Base-by-base conservation (phyloP, 805 yeast species). In the Wickerhamomyces subpelliculosus region DNA sequence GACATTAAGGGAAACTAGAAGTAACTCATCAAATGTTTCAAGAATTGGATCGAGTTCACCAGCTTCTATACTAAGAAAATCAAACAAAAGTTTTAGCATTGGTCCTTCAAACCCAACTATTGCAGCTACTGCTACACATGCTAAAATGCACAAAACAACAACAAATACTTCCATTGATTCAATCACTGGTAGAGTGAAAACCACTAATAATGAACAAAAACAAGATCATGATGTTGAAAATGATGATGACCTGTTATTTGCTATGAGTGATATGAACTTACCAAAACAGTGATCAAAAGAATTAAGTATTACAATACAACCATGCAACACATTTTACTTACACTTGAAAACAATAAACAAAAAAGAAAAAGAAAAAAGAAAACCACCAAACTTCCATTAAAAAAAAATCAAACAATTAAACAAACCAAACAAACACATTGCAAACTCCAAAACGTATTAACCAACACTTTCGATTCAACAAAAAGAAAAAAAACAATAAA, bases 251-350 rank as follows among this genome's bases (percentile, higher is more conserved):
- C 60, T 81, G 40, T 59, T 80, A 34, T 79, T 80, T 55, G 73
- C 84, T 18, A 80, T 79, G 87, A 80, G 86, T 53, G 87, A 80
- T 50, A 80, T 80, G 85, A 75, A 73, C 50, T 52, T 72, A 22
- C 45, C 55, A n/a, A 51, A 49, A 26, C 44, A 18, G 11, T 4
- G 6, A 18, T 29, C 27, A 21, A 17, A 28, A 5, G 18, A n/a
- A 21, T 18, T 22, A 12, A 11, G 19, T 13, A 35, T 18, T 27
- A 16, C n/a, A n/a, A n/a, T n/a, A n/a, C n/a, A n/a, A n/a, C n/a
- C n/a, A n/a, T n/a, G n/a, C n/a, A n/a, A n/a, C n/a, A n/a, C 27
- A 9, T 25, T 25, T 11, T 25, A 25, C n/a, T 13, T 25, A 13
- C n/a, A 4, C n/a, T n/a, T 25, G 4, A 25, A 6, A 21, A 7